Base-by-base conservation (phyloP, 2,329 filamentous ascomycete genomes). In the Colletotrichum gigasporum region DNA sequence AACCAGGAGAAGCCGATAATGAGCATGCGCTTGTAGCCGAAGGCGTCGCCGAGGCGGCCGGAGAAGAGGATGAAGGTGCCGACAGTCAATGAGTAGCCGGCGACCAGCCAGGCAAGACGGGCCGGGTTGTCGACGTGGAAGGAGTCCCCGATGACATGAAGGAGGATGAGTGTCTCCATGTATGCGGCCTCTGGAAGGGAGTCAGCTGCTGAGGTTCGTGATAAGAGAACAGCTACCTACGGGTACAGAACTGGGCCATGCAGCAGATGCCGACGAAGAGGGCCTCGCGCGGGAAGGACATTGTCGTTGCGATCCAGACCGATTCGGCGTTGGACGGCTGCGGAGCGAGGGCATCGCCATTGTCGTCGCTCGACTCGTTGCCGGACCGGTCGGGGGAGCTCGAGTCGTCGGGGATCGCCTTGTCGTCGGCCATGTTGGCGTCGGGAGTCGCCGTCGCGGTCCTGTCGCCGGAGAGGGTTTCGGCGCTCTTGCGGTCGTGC, bases 61-160 rank as follows among this genome's bases (percentile, higher is more conserved):
- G 82, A 83, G 5, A 87, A 76, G 5, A 90, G 78, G 41, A 90
- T 84, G 68, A 89, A 89, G 1, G 86, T 84, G 16, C 87, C 86
- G 10, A 80, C 79, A 9, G 80, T 87, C 67, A 89, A 73, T 8
- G 79, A 82, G 71, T 88, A 91, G 2, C 85, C 85, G 2, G 86
- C 86, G 11, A 86, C 79, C 48, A 85, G 81, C 86, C 87, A 89
- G 45, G 80, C 81, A 14, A 87, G 75, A n/a, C 81, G 72, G 6
- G 80, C 81, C 6, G 62, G 62, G 16, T 50, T 55, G 14, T 55
- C 37, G 14, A 62, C 62, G 58, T 62, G 22, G 9, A 65, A 65
- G 1, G 57, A 56, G 35, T 24, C 18, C 28, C 62, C 62, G 39
- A 65, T 63, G 1, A 63, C 45, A 44, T 65, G 62, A 9, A 63